Base-by-base conservation (phyloP, 164 flowering plant species). In the Stephania japonica region DNA sequence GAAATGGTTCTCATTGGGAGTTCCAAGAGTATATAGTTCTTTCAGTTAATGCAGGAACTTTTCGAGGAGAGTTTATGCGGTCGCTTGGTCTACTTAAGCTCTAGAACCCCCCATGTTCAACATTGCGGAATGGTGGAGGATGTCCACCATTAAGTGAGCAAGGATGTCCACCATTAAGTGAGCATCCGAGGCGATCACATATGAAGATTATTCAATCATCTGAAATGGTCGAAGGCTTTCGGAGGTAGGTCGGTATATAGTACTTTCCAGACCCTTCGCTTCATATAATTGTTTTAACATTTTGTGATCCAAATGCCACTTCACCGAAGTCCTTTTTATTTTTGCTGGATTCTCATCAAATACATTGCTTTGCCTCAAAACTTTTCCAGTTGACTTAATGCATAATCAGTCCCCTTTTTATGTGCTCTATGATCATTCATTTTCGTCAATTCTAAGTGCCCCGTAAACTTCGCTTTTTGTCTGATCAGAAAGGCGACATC, bases 1-100 rank as follows among this genome's bases (percentile, higher is more conserved):
- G 44, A 74, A 70, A 27, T 70, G 43, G 71, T 74, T 44, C 65
- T 77, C 67, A 32, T 53, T 38, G 9, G 25, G 24, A 56, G 63
- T 42, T 67, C 14, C 38, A 47, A 65, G 50, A 70, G 69, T 27
- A 64, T 75, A 14, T 64, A 21, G 26, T 43, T 43, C 1, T 3
- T 24, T 21, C 19, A 61, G 65, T 19, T 32, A 50, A 71, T 13
- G 69, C 69, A 21, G 42, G 16, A 38, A 27, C 32, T 12, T 44
- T 44, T 44, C 13, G 50, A 12, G 13, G 50, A 44, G 12, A 44
- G 13, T 44, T 44, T 8, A 44, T 5, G 0, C 10, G 50, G 10
- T 47, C 53, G 50, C 61, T 26, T 16, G 23, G 26, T 42, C 7
- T 18, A 72, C 41, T 21, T 12, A 6, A 16, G 42, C 59, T 10